Evolutionary conservation across 1,284 basidiomycete genomes (phyloP), one percentile per base, ranked within the genome.

Genomic region (Puccinia novopanici): DNA sequence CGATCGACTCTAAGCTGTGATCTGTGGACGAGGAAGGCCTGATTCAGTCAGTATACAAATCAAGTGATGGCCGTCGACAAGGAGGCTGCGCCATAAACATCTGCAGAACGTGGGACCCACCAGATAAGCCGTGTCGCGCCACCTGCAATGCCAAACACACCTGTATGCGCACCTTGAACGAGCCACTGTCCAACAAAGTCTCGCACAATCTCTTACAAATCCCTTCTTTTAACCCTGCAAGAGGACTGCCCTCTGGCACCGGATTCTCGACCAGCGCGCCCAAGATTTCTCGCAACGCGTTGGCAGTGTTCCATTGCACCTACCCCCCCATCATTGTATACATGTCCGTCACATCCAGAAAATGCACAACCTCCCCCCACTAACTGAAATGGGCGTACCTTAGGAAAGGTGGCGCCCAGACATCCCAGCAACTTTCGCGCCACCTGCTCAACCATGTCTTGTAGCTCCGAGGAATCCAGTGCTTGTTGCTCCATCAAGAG

Each of bases 281-380:
- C 8, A 80, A 30, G 27, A 80, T 80, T 45, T 73, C 57, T n/a
- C 70, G 55, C 22, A 74, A 13, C 19, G 57, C 59, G n/a, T 54
- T 54, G 15, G 70, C 78, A 24, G 71, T 70, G 63, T 80, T 80
- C 78, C 78, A 80, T 67, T 80, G 78, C 42, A 80, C 70, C 78
- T 80, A 27, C 52, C 27, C n/a, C n/a, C 1, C 30, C 17, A 19
- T 40, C 34, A 42, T 65, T 19, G 12, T 34, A 10, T 2, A 65
- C 3, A 30, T 0, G 37, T 0, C 24, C 9, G 22, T n/a, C 34
- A 13, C 34, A 65, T 65, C 19, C 30, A 19, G 24, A 8, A 55
- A 0, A n/a, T 3, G 17, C 17, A 30, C 8, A 57, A 34, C 17
- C 19, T 10, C 40, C 5, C 17, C 17, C 17, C 30, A 13, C 22